phyloP scores from a whole-genome alignment of 768 basidiomycete genomes.

The Tylopilus rubrobrunneus region DNA sequence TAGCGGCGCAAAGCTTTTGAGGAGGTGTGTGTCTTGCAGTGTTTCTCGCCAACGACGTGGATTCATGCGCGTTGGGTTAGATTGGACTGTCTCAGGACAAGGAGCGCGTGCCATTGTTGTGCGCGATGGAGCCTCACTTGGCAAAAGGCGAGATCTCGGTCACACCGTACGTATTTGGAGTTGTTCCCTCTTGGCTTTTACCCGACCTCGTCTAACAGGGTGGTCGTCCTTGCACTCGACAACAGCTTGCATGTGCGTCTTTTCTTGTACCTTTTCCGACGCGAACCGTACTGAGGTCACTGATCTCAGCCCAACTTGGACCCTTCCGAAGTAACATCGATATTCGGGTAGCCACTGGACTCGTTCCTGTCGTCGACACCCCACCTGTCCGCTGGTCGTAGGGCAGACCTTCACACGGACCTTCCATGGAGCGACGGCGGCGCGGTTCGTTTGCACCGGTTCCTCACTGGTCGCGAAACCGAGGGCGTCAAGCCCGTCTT shows the following conservation, averaged over 20 bases:
- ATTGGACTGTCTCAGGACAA: constrained; percentile 78
- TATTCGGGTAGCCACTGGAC: constrained; percentile 82
- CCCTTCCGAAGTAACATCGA: constrained; percentile 66
- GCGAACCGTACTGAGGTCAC: not conserved
- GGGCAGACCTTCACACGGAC: constrained; percentile 51
- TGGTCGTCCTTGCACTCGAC: constrained; percentile 82
- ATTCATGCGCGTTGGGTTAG: constrained; percentile 35
- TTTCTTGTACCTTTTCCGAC: not conserved
- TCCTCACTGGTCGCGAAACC: constrained; percentile 82
- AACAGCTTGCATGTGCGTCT: constrained; percentile 59
- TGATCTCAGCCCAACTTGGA: constrained; percentile 70
- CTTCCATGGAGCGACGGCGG: constrained; percentile 40
- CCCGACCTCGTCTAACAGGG: constrained; percentile 39
- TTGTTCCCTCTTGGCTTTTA: not conserved
- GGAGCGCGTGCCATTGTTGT: constrained; percentile 68
- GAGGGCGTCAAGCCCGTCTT: constrained; percentile 86
- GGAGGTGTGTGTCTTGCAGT: no score
- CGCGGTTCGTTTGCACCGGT: constrained; percentile 58
- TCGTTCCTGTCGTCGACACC: constrained; percentile 64
- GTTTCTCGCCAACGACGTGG: not conserved
- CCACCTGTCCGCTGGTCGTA: constrained; percentile 55
- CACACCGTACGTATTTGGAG: constrained; percentile 63
- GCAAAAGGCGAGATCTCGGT: constrained; percentile 71
- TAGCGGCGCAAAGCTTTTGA: constrained; percentile 88
- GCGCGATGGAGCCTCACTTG: constrained; percentile 75